Conservation (phyloP, 148 eudicot species). For the Nepenthes mirabilis region DNA sequence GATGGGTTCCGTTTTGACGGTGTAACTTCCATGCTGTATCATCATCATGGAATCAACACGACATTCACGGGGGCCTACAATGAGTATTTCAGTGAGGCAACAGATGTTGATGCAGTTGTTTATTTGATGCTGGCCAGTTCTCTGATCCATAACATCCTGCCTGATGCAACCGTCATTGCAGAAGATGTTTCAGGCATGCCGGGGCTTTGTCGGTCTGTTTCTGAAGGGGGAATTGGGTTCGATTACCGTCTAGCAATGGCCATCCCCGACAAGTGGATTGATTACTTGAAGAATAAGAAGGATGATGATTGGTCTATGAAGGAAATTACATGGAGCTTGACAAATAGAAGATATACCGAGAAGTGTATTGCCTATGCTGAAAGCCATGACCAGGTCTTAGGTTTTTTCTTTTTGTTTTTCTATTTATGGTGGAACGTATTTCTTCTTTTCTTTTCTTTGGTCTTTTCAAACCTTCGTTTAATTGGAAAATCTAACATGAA, state of each 20-base stretch:
- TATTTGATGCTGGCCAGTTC: slow-evolving; percentile 83
- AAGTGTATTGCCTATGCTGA: slow-evolving; percentile 96
- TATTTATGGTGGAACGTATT: background rate
- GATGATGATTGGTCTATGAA: slow-evolving; percentile 81
- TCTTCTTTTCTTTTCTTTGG: background rate
- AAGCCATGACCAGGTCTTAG: slow-evolving; percentile 90
- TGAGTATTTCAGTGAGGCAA: slow-evolving; percentile 82
- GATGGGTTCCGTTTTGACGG: slow-evolving; percentile 99
- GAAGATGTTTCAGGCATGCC: slow-evolving; percentile 99
- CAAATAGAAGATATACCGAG: slow-evolving; percentile 90
- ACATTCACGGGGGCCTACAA: slow-evolving; percentile 62
- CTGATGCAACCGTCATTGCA: slow-evolving; percentile 82
- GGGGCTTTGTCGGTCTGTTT: slow-evolving; percentile 71
- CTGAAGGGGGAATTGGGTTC: slow-evolving; percentile 88
- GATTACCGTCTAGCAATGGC: slow-evolving; percentile 97
- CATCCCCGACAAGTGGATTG: slow-evolving; percentile 96
- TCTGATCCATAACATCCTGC: slow-evolving; percentile 49
- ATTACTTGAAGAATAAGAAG: slow-evolving; percentile 72
- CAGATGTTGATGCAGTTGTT: slow-evolving; percentile 92
- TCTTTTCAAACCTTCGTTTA: too few species aligned
- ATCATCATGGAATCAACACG: slow-evolving; percentile 86
- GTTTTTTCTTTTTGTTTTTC: slow-evolving; percentile 3
- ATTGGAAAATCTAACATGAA: too few species aligned
- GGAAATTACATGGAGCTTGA: slow-evolving; percentile 64
- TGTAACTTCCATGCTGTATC: slow-evolving; percentile 91